These are phyloP conservation scores for Ilex asprella DNA, from an alignment of 257 asterid species.

Conservation along the genomic window DNA sequence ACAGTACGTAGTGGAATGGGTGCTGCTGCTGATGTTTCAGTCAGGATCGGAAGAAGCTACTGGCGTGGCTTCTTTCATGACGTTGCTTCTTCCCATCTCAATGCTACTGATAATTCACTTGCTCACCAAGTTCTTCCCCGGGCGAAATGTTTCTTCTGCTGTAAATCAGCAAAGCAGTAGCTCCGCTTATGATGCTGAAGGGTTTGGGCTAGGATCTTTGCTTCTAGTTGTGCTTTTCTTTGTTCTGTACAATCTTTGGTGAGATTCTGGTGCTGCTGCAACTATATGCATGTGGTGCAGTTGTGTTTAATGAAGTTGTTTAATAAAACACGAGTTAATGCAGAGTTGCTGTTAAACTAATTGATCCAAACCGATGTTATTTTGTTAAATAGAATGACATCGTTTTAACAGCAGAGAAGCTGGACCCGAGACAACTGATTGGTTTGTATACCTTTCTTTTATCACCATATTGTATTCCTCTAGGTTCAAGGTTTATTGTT, in stretches of 20 bases:
- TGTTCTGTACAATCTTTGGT: conserved; percentile 8
- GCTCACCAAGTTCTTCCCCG: conserved; percentile 5
- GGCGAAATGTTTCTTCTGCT: not conserved
- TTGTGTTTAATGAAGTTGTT: no score
- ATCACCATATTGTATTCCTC: no score
- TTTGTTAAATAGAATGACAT: no score
- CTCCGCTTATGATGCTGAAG: conserved; percentile 11
- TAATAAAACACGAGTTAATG: no score
- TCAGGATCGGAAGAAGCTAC: not conserved
- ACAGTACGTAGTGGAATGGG: not conserved
- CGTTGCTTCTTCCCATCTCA: conserved; percentile 12
- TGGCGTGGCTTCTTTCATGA: not conserved
- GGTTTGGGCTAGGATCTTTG: conserved; percentile 19
- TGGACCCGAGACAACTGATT: no score
- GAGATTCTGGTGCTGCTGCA: not conserved
- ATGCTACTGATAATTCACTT: conserved; percentile 7
- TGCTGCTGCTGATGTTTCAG: conserved; percentile 1
- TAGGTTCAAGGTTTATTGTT: no score
- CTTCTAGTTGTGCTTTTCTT: conserved; percentile 15
- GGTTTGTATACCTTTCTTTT: no score
- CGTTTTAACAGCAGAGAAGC: no score
- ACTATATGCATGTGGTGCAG: no score
- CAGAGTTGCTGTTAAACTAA: no score
- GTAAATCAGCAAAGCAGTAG: conserved; percentile 7
- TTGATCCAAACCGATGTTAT: no score